Evolutionary conservation across 2,329 filamentous ascomycete species (phyloP).

Genomic region (Ceratocystis lukuohia): DNA sequence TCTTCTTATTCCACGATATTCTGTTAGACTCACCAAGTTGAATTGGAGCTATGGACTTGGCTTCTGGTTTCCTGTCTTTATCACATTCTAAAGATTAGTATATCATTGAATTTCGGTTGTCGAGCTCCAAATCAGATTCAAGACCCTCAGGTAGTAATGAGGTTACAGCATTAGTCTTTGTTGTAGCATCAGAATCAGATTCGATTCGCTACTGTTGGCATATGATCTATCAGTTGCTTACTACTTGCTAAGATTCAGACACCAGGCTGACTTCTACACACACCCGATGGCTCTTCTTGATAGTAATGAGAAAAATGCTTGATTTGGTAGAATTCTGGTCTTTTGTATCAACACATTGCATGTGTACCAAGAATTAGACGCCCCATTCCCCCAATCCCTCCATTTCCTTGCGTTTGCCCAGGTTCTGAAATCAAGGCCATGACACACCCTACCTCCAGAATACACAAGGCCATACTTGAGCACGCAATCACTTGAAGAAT

Average conservation of each 20-base stretch:
- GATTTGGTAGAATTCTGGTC: conserved; percentile 9
- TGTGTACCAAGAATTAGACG: conserved; percentile 1
- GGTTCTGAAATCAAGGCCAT: neutral
- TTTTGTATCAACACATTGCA: neutral
- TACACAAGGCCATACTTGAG: neutral
- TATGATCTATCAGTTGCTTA: neutral
- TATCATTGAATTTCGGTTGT: neutral
- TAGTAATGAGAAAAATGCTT: conserved; percentile 5
- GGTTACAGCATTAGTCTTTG: neutral
- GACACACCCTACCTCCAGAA: neutral
- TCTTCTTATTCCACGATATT: too few species aligned
- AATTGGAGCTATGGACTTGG: too few species aligned
- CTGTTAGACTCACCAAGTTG: too few species aligned
- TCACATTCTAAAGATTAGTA: too few species aligned
- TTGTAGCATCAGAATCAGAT: too few species aligned
- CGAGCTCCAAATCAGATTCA: neutral
- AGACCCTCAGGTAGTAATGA: neutral
- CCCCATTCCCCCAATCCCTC: neutral
- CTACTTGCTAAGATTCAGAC: neutral
- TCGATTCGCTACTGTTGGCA: neutral
- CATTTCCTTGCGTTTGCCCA: neutral
- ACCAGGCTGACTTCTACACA: neutral
- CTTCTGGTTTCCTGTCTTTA: too few species aligned
- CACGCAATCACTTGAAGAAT: conserved; percentile 42
- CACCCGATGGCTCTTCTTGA: too few species aligned